Percentiles rank a stretch among this genome's conserved stretches.
phyloP scores from a whole-genome alignment of 1,139 yeast species.

The Candida labiduridarum region DNA sequence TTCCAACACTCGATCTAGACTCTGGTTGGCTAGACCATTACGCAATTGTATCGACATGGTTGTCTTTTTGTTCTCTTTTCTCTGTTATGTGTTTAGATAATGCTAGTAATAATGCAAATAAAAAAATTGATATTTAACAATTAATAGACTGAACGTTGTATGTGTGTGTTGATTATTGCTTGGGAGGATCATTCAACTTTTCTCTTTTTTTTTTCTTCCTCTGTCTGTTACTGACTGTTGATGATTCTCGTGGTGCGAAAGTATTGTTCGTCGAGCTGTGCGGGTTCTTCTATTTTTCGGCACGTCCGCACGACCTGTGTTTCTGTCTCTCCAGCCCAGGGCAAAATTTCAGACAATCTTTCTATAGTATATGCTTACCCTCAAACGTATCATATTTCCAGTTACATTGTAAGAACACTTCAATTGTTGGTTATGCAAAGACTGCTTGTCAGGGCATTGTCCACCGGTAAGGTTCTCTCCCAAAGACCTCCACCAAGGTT shows the following conservation, averaged over 20 bases:
- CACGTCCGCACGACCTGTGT: slow-evolving; percentile 1
- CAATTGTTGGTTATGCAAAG: neutral
- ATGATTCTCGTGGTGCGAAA: too few relatives aligned
- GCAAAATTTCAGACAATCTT: too few relatives aligned
- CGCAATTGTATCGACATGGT: slow-evolving; percentile 57
- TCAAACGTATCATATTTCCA: too few relatives aligned
- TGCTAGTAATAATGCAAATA: neutral
- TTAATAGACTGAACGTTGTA: neutral
- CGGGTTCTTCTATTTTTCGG: neutral
- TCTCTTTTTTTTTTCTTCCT: neutral
- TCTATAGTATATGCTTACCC: too few relatives aligned
- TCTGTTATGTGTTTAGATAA: neutral
- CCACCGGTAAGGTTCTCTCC: neutral
- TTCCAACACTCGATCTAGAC: slow-evolving; percentile 78
- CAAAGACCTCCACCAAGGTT: slow-evolving; percentile 25
- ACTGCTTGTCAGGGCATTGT: slow-evolving; percentile 4
- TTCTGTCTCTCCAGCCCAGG: too few relatives aligned
- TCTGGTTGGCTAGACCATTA: slow-evolving; percentile 57
- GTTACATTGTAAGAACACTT: too few relatives aligned
- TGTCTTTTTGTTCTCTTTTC: neutral
- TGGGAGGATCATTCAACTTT: neutral
- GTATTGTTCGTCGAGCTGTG: too few relatives aligned
- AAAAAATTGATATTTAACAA: too few relatives aligned
- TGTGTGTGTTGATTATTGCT: neutral
- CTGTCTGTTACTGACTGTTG: neutral